A percentile compares a stretch with the other conserved stretches of the same genome.
phyloP scores from a whole-genome alignment of 371 early-diverging fungal species.

The Mortierella sp. region DNA sequence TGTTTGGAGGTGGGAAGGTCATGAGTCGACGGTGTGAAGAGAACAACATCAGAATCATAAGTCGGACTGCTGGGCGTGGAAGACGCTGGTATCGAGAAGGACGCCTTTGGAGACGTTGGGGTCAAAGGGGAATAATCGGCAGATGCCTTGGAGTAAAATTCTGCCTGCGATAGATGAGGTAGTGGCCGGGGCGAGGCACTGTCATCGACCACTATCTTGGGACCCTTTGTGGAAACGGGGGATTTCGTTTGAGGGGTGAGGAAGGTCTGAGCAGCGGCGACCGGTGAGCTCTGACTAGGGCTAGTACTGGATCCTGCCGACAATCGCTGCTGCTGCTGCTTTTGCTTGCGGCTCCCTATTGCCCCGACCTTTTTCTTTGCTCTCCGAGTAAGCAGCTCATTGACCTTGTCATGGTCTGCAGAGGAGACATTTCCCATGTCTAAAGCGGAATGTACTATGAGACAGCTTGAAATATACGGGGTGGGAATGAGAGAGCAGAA shows the following conservation, averaged over 20 bases:
- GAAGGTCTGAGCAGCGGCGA: not conserved
- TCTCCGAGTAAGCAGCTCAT: conserved; percentile 12
- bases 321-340: conserved; percentile 9
- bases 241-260: conserved; percentile 11
- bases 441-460: not conserved
- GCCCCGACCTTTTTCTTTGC: conserved; percentile 14
- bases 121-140: conserved; percentile 21
- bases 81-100: conserved; percentile 18
- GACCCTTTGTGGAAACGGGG: not conserved
- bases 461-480: not conserved
- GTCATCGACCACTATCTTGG: not conserved
- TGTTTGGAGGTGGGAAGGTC: not conserved
- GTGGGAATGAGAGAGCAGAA: not conserved
- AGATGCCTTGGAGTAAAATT: conserved; percentile 23
- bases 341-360: conserved; percentile 2
- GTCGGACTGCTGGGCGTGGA: conserved; percentile 5
- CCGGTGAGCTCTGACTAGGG: not conserved
- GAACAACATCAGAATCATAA: conserved; percentile 5
- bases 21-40: conserved; percentile 1
- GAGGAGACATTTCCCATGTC: conserved; percentile 43
- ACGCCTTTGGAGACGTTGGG: conserved; percentile 26
- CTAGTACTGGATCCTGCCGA: not conserved
- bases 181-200: not conserved
- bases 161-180: conserved; percentile 18
- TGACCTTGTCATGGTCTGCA: conserved; percentile 30